Conservation (phyloP, 2,329 filamentous ascomycete species). For the Metarhizium robertsii region DNA sequence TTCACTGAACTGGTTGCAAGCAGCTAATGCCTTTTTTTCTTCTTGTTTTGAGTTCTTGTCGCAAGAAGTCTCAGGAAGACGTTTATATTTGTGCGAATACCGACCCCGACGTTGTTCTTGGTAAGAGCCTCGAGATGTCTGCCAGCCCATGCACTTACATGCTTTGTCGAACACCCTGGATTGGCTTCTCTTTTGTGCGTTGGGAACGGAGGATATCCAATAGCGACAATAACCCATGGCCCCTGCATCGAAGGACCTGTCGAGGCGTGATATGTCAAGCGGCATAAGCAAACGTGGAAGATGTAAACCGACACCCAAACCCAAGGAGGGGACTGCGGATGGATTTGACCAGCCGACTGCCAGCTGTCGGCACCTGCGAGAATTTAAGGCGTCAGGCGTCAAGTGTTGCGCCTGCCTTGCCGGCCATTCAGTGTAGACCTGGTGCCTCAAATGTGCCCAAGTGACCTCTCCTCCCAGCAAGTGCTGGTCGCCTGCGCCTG, state of each 20-base stretch:
- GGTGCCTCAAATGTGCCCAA: no score
- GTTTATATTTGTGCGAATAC: background rate
- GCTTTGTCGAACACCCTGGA: background rate
- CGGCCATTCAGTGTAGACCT: no score
- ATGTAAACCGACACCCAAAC: background rate
- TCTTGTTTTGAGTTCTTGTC: background rate
- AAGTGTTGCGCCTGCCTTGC: no score
- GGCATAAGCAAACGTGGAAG: background rate
- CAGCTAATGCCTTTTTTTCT: background rate
- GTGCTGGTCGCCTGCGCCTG: no score
- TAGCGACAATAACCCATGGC: no score
- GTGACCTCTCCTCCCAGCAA: no score
- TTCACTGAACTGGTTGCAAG: background rate
- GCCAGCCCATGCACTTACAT: background rate
- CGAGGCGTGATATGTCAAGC: background rate
- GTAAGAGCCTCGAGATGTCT: background rate
- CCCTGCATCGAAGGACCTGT: background rate
- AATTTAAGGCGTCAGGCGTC: no score
- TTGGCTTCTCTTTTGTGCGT: background rate
- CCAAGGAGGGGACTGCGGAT: background rate
- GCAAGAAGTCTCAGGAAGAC: background rate
- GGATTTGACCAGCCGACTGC: background rate
- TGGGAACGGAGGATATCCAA: no score
- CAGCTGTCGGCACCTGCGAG: background rate
- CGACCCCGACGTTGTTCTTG: background rate